Evolutionary conservation across 352 stramenopile species (phyloP), one percentile per base, ranked within the genome.

Genomic region (Globisporangium splendens): DNA sequence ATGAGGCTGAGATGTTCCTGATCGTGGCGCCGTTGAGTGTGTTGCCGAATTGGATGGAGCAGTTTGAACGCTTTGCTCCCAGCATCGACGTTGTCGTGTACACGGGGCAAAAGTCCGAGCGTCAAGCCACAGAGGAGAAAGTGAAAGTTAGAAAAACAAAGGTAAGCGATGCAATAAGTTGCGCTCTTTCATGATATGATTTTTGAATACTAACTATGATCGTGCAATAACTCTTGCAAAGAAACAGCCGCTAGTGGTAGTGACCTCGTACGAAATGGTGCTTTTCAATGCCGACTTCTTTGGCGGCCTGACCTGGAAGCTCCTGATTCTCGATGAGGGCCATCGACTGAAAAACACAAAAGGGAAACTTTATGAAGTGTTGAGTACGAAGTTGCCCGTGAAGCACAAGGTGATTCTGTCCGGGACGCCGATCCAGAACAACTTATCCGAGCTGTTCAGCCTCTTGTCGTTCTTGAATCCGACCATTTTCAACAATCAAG

Each of bases 341-440:
- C 89, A 97, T 62, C 69, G 80, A 17, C 86, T 97, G n/a, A 96
- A 96, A 72, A 97, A 96, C 61, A 66, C 68, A 1, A 77, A 82
- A 39, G 70, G 83, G 1, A 70, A 79, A 53, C 63, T 89, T 38
- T 73, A 87, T 56, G 58, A 70, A n/a, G 54, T 72, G 35, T 62
- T 93, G 28, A 60, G 71, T 31, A 77, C 70, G 6, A 73, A 50
- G 46, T 59, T 82, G 2, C 68, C 50, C 12, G 61, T 71, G 8
- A 63, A 58, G 18, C 70, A 68, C 62, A 92, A 74, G 72, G 69
- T 68, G 64, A 77, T 93, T 66, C 60, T 87, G 15, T 96, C 69
- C n/a, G 89, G 89, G 10, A 97, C 88, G 14, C 88, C 89, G 4
- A 85, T 97, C 52, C 87, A 97, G 51, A 97, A 96, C 52, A 77